Evolutionary conservation across 2,329 filamentous ascomycete species (phyloP).

Genomic region (Aspergillus versicolor): DNA sequence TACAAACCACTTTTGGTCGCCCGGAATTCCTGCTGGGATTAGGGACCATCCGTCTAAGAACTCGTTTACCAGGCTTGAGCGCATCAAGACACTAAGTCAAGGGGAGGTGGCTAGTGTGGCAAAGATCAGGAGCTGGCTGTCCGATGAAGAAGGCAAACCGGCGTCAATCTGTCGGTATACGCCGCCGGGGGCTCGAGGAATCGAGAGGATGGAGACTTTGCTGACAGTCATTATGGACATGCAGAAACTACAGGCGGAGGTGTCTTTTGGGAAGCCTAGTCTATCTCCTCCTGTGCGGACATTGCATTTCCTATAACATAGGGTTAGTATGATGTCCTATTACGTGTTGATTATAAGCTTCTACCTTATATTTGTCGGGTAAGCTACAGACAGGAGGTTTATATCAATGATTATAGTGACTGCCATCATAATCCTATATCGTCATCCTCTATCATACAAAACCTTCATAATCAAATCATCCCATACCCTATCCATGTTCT

Average conservation of each 20-base stretch:
- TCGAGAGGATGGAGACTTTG: neutral
- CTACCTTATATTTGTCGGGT: too few relatives aligned
- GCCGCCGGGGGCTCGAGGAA: neutral
- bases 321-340: too few relatives aligned
- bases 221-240: neutral
- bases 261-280: neutral
- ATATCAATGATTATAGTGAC: too few relatives aligned
- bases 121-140: neutral
- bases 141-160: neutral
- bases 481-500: too few relatives aligned
- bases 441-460: too few relatives aligned
- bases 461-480: too few relatives aligned
- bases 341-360: too few relatives aligned
- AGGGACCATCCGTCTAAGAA: neutral
- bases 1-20: neutral
- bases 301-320: too few relatives aligned
- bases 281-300: too few relatives aligned
- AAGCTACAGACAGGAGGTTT: too few relatives aligned
- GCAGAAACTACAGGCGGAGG: neutral
- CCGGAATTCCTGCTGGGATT: neutral
- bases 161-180: neutral
- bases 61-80: neutral
- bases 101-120: neutral
- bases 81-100: neutral
- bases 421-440: too few relatives aligned